Evolutionary conservation across 176 grass and related monocot genomes (phyloP).

Genomic region (Saccharum officinarum): DNA sequence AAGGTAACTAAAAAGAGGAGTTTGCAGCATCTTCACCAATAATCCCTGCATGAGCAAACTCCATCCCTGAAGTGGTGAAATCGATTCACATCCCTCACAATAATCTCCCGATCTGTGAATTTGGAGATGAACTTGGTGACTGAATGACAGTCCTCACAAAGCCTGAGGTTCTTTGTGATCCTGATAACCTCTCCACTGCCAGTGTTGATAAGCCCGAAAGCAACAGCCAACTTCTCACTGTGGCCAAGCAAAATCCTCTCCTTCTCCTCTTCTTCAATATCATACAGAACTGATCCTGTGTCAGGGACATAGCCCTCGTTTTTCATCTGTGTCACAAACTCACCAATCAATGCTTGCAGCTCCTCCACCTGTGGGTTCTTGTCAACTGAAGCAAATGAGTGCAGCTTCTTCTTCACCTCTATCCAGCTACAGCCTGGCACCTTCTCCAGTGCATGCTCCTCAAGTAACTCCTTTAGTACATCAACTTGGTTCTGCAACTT

Average conservation of each 20-base stretch:
- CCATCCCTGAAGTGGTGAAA: constrained; percentile 87
- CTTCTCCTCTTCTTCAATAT: constrained; percentile 80
- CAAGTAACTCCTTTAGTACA: constrained; percentile 67
- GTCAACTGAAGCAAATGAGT: constrained; percentile 69
- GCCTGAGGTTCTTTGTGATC: constrained; percentile 88
- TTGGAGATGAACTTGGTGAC: constrained; percentile 94
- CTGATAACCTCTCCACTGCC: constrained; percentile 65
- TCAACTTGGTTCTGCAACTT: constrained; percentile 59
- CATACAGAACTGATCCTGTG: constrained; percentile 62
- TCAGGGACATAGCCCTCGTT: constrained; percentile 69
- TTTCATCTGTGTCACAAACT: constrained; percentile 69
- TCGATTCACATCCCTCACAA: constrained; percentile 86
- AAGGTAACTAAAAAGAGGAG: neutral
- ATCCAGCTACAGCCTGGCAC: constrained; percentile 89
- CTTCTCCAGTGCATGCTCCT: constrained; percentile 68
- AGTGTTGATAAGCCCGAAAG: constrained; percentile 83
- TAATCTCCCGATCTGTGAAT: constrained; percentile 64
- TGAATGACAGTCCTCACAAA: constrained; percentile 82
- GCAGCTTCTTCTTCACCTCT: constrained; percentile 76
- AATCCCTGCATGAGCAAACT: constrained; percentile 77
- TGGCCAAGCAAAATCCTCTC: constrained; percentile 85
- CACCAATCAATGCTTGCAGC: constrained; percentile 59
- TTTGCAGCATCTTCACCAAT: constrained; percentile 60
- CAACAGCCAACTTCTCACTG: constrained; percentile 89
- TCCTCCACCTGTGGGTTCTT: constrained; percentile 60